Conservation (phyloP, 2,329 filamentous ascomycete genomes). For the Microascus cirrosus region DNA sequence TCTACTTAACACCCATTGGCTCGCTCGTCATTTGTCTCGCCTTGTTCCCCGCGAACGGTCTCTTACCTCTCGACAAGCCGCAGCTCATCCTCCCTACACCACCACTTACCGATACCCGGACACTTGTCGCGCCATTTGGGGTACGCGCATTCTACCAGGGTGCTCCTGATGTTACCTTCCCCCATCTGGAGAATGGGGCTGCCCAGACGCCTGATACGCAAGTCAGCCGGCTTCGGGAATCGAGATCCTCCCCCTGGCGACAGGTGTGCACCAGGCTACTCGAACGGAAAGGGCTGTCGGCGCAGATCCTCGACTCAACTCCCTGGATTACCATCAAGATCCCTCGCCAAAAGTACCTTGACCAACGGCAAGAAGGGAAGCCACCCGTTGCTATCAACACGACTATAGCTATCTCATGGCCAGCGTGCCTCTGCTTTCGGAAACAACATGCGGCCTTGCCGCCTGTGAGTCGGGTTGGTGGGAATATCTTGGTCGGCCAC, state of each 20-base stretch:
- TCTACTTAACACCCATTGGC: conserved; percentile 45
- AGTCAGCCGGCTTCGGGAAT: conserved; percentile 27
- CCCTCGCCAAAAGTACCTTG: conserved; percentile 29
- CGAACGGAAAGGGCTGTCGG: conserved; percentile 35
- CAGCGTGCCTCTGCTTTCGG: conserved; percentile 40
- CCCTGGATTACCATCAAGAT: conserved; percentile 41
- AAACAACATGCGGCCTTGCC: conserved; percentile 30
- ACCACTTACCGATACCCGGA: conserved; percentile 14
- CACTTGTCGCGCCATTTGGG: conserved; percentile 10
- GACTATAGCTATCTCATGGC: conserved; percentile 38
- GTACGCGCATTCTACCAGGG: conserved; percentile 1
- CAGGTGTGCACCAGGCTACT: conserved; percentile 38
- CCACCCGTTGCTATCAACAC: conserved; percentile 21
- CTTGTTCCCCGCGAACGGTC: conserved; percentile 2
- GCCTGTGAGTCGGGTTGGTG: conserved; percentile 26
- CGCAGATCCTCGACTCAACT: conserved; percentile 28
- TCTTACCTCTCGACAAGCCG: conserved; percentile 3
- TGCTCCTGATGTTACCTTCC: conserved; percentile 16
- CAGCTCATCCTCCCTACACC: conserved; percentile 8
- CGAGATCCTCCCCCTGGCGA: conserved; percentile 34
- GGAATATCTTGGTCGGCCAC: conserved; percentile 22
- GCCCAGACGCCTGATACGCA: conserved; percentile 44
- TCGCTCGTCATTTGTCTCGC: conserved; percentile 30
- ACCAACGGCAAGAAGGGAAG: conserved; percentile 29
- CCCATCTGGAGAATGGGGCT: conserved; percentile 21